Evolutionary conservation across 768 basidiomycete species (phyloP), one percentile per base, ranked within the genome.

Genomic region (Tylopilus plumbeoviolaceoides): DNA sequence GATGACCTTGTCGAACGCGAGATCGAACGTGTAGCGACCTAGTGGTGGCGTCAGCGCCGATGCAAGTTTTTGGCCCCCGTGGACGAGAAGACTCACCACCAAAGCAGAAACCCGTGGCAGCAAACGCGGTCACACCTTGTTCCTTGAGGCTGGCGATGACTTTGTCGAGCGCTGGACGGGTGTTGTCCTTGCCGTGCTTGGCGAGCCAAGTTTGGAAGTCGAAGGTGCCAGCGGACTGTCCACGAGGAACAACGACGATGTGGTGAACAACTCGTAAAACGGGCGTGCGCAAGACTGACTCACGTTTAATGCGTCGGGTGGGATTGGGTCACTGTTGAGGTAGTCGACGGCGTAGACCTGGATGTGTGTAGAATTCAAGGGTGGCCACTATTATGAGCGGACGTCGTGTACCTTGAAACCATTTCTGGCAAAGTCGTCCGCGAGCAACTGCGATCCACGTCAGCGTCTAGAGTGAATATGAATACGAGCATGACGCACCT

Each of bases 81-180:
- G 23, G 23, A 23, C 23, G 23, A 23, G 23, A 5, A 33, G 9
- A 48, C 74, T 52, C 54, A 77, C 81, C 86, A 54, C 85, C 84
- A 50, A 79, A 83, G 72, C 89, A 91, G 72, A 82, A 89, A 4
- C 85, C 86, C 5, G 78, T 77, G 0, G 82, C 81, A 0, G 72
- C 85, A 51, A 90, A 77, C 7, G 64, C 64, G 2, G 73, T 80
- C 20, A 89, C 72, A 2, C 87, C 88, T 55, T 78, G 61, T 30
- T 68, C 77, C 63, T 82, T 83, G 54, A 91, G 75, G 0, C 72
- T 78, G 5, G 63, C 66, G 30, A 87, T 73, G 41, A 85, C 80
- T 45, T 76, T 79, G 68, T 87, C 77, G 25, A 87, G 56, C 4
- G 60, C 12, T 1, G 81, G 80, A 12, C 79, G 78, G 1, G 78